phyloP scores from a whole-genome alignment of 2,329 filamentous ascomycete species.

The Claviceps pusilla region DNA sequence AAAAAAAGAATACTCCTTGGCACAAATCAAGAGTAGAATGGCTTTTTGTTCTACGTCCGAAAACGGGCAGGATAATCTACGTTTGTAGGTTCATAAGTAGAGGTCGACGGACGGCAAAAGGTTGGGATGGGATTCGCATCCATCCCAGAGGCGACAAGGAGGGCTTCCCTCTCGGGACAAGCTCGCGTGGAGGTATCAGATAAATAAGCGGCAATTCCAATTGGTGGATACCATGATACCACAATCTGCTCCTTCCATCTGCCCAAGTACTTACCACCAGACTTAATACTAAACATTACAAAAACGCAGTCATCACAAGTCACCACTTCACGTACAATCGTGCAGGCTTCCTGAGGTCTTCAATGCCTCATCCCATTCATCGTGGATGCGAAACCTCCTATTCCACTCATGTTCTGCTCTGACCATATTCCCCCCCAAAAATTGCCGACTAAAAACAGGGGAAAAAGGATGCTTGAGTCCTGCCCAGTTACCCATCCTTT shows the following conservation, averaged over 20 bases:
- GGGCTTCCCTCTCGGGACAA: not conserved
- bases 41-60: no score
- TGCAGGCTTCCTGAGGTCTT: not conserved
- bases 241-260: not conserved
- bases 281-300: no score
- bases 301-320: not conserved
- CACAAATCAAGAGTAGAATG: not conserved
- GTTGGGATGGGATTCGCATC: no score
- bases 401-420: not conserved
- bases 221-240: not conserved
- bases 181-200: not conserved
- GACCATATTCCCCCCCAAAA: not conserved
- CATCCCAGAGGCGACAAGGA: not conserved
- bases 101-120: no score
- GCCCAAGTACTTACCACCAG: no score
- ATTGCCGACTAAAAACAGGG: not conserved
- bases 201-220: not conserved
- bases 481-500: constrained; percentile 3
- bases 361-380: not conserved
- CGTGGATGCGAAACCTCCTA: not conserved
- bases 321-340: not conserved
- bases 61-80: no score
- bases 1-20: not conserved
- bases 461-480: not conserved
- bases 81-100: no score